Base-by-base conservation (phyloP, 2,329 filamentous ascomycete species). In the Ophiocordyceps robertsii region DNA sequence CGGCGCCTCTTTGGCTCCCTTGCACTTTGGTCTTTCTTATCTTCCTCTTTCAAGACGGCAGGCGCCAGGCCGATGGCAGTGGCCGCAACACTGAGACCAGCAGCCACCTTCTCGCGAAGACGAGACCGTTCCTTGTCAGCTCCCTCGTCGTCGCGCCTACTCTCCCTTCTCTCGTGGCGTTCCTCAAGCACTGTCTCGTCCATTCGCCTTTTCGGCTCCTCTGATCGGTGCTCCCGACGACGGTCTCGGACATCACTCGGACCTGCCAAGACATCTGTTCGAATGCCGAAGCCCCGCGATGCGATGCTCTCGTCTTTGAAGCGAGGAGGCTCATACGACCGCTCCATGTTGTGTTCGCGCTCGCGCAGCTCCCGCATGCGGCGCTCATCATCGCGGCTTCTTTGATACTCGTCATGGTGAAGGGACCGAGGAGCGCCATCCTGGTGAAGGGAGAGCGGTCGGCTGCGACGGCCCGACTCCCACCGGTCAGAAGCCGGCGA, bases 401-500 rank as follows among this genome's bases (percentile, higher is more conserved):
- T 67, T 48, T 72, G 67, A 43, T 65, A 65, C 4, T 74, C 68
- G 35, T 74, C 70, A 8, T 65, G 58, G 40, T 70, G 67, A 8
- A 58, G 55, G 14, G 63, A 58, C 8, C 67, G 63, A 7, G 65
- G 58, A 14, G 63, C 56, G 0, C 61, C 55, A 35, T 79, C 74
- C 47, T 75, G 70, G 42, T 73, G 72, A 12, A 76, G 58, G 1
- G 72, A 75, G 3, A 73, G 63, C 38, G 66, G 72, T 9, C 70
- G 65, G 29, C 65, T 44, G 6, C 60, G 55, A 35, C 58, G 54
- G 24, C 42, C 38, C 8, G 38, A 33, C 21, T 56, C 55, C 24
- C 49, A 45, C 13, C 45, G 27, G 33, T 53, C 45, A 43, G 47
- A 30, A 39, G 44, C 29, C 33, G 27, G 32, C 31, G 29, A 43